Conservation (phyloP, 148 eudicot species). For the Rheum nobile region DNA sequence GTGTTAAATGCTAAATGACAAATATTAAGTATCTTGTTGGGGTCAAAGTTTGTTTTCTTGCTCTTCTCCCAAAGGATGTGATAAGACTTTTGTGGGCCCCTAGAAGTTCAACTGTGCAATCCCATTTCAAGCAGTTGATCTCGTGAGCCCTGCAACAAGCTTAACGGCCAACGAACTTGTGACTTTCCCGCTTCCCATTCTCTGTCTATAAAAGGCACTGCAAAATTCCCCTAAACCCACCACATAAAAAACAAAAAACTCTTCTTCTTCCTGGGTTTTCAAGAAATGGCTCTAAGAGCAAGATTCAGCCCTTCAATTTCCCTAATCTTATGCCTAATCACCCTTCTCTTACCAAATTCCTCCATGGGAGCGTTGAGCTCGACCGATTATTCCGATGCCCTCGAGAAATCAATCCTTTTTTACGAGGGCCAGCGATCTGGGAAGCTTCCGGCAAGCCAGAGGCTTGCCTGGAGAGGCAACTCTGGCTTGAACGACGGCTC, state of each 20-base stretch:
- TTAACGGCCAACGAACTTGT: constrained; percentile 38
- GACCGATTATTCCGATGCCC: constrained; percentile 45
- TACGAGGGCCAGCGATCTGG: constrained; percentile 87
- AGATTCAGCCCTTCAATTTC: neutral
- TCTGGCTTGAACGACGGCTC: constrained; percentile 72
- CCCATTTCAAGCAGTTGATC: constrained; percentile 38
- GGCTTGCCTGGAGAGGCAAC: constrained; percentile 57
- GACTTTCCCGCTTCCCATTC: constrained; percentile 13
- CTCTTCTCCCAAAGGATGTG: neutral
- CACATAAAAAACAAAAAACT: neutral
- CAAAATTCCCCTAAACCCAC: neutral
- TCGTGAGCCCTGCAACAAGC: constrained; percentile 24
- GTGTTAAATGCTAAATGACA: too few relatives aligned
- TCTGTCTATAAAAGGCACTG: neutral
- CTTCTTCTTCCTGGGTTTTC: neutral
- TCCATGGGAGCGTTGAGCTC: constrained; percentile 36
- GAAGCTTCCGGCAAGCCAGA: constrained; percentile 41
- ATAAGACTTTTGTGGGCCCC: neutral
- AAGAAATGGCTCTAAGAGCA: constrained; percentile 8
- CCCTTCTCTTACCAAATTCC: constrained; percentile 9
- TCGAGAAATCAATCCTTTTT: constrained; percentile 62
- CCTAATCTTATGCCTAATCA: constrained; percentile 15
- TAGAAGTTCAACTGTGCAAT: neutral
- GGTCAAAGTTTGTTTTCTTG: constrained; percentile 5
- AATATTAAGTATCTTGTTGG: neutral